Evolutionary conservation across 2,329 filamentous ascomycete species (phyloP), one percentile per base, ranked within the genome.

Genomic region (Fusarium sp.): DNA sequence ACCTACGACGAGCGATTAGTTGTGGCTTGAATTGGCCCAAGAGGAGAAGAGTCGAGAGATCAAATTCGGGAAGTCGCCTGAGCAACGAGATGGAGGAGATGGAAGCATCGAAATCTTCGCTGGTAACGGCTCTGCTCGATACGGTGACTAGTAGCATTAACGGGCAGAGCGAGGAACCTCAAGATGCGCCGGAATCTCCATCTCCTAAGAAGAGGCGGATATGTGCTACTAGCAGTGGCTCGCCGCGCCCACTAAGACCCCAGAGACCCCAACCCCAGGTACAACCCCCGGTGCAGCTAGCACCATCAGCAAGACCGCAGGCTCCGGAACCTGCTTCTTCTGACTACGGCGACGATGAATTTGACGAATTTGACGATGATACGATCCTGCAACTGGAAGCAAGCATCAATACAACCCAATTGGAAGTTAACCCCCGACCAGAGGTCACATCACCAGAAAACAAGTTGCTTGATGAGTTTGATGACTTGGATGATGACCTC

Each of bases 21-120:
- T 90, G 87, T 70, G 88, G 88, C 15, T 80, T 84, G 21, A 84
- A 90, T 65, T 91, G 88, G 83, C 88, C 89, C 2, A 93, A 93
- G 73, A 81, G 88, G 62, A 82, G 88, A 65, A 88, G 82, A 65
- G 69, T 86, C 8, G 84, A 87, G 45, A 80, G 79, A 31, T 73
- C 77, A 13, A 81, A 78, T 46, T 70, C 73, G 0, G 73, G 73
- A 4, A 71, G 71, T 31, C 71, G 75, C 39, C 62, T 67, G 29
- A 72, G 71, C 49, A 70, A 68, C 33, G 68, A 75, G 36, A 71
- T 70, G 57, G 72, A 75, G 68, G 75, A 79, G 57, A 78, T 76
- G 62, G 79, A 80, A 53, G 77, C 77, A 4, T 84, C 82, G 2
- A 88, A 87, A 61, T 80, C 81, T 0, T 83, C 80, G 4, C 77